Evolutionary conservation across 2,329 filamentous ascomycete genomes (phyloP).

Genomic region (Aspergillus sergii): DNA sequence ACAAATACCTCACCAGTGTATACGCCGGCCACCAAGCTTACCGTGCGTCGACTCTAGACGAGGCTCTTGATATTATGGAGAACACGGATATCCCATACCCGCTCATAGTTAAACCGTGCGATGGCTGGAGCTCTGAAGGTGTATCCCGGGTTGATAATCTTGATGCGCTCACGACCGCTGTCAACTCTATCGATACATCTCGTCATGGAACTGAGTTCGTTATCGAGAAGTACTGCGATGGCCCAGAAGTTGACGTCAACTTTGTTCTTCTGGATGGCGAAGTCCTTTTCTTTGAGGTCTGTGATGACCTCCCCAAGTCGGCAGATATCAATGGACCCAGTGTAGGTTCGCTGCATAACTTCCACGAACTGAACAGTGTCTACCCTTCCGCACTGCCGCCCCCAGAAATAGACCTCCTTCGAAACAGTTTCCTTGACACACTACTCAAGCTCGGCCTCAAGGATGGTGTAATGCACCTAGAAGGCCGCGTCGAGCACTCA

Average conservation of each 20-base stretch:
- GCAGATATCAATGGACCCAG: background rate
- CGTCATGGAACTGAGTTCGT: constrained; percentile 3
- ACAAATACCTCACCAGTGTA: background rate
- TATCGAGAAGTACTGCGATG: constrained; percentile 18
- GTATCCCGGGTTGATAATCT: background rate
- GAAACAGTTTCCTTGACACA: background rate
- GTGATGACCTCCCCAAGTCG: constrained; percentile 17
- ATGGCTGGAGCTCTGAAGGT: constrained; percentile 3
- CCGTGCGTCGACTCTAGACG: background rate
- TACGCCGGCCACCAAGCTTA: background rate
- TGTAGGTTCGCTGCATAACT: background rate
- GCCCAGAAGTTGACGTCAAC: constrained; percentile 21
- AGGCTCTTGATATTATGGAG: background rate
- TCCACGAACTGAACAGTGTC: constrained; percentile 3
- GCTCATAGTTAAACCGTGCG: constrained; percentile 5
- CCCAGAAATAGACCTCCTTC: background rate
- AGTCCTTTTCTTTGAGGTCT: constrained; percentile 16
- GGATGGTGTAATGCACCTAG: constrained; percentile 9
- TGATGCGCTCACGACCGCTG: background rate
- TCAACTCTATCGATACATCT: background rate
- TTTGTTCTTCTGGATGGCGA: constrained; percentile 19
- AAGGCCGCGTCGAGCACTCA: constrained; percentile 12
- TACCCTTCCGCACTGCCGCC: constrained; percentile 7
- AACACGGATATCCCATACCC: background rate
- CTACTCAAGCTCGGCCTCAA: constrained; percentile 3